phyloP scores from a whole-genome alignment of 371 early-diverging fungal genomes.

The Lichtheimia ornata region DNA sequence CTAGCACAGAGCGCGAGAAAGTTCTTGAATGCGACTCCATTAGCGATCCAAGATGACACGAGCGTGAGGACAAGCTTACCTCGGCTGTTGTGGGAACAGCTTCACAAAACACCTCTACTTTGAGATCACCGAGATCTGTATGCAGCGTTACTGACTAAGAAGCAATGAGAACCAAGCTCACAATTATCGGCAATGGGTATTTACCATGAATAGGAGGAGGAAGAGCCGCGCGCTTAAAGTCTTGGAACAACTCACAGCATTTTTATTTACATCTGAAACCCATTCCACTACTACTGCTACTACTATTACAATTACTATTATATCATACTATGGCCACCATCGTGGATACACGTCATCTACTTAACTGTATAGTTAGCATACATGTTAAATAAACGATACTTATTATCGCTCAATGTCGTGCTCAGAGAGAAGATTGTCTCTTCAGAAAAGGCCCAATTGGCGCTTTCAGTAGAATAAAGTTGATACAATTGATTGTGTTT shows the following conservation, averaged over 20 bases:
- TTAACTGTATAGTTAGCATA: neutral
- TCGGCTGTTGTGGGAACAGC: constrained; percentile 84
- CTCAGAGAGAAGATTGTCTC: constrained; percentile 20
- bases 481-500: no score
- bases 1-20: constrained; percentile 93
- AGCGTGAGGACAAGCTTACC: constrained; percentile 39
- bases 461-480: constrained; percentile 2
- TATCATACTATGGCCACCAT: neutral
- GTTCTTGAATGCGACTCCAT: constrained; percentile 58
- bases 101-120: constrained; percentile 83
- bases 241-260: neutral
- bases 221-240: no score
- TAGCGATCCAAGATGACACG: neutral
- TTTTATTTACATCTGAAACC: neutral
- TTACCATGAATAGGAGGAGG: no score
- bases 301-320: neutral
- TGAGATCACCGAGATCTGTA: constrained; percentile 92
- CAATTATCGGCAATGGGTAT: neutral
- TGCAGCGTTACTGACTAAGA: constrained; percentile 79
- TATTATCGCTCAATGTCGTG: neutral
- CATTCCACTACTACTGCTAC: neutral
- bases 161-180: neutral
- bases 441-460: constrained; percentile 13
- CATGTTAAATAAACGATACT: neutral
- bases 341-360: neutral